These are phyloP conservation scores for Heterobasidion parviporum DNA, from an alignment of 1,284 basidiomycete genomes.

Conservation along the genomic window DNA sequence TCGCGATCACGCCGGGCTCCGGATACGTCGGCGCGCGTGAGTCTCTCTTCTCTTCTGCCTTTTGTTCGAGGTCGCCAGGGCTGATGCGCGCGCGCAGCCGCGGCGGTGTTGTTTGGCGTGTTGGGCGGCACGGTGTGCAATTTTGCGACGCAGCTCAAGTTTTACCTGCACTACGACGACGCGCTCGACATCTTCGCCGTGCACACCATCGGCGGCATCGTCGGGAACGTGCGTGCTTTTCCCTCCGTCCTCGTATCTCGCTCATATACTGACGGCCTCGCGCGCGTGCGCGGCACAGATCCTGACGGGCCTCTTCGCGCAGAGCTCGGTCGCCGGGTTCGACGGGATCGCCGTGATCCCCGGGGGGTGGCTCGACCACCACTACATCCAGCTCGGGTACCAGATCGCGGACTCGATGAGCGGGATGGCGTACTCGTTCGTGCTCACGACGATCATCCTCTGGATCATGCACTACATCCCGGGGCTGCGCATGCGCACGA, in stretches of 20 bases:
- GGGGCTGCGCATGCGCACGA: slow-evolving; percentile 68
- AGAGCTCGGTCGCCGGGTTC: slow-evolving; percentile 74
- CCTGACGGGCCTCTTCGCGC: slow-evolving; percentile 85
- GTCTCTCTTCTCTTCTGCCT: slow-evolving; percentile 15
- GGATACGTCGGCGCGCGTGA: slow-evolving; percentile 80
- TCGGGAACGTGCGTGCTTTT: slow-evolving; percentile 56
- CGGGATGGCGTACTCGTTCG: slow-evolving; percentile 75
- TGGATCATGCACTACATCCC: slow-evolving; percentile 95
- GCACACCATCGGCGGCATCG: slow-evolving; percentile 83
- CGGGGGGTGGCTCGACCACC: slow-evolving; percentile 89
- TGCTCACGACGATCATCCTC: slow-evolving; percentile 80
- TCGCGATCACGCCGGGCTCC: slow-evolving; percentile 88
- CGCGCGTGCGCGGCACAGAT: slow-evolving; percentile 37
- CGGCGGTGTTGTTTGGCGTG: slow-evolving; percentile 81
- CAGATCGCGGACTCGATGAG: slow-evolving; percentile 79
- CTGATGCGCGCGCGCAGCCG: slow-evolving; percentile 33
- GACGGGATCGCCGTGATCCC: slow-evolving; percentile 70
- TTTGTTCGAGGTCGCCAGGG: neutral
- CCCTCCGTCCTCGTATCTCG: neutral
- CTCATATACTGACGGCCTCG: slow-evolving; percentile 14
- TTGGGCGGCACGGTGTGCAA: slow-evolving; percentile 83
- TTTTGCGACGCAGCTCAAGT: slow-evolving; percentile 93
- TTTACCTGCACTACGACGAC: slow-evolving; percentile 67
- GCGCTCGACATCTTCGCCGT: slow-evolving; percentile 88
- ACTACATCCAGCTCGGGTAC: slow-evolving; percentile 79